phyloP scores from a whole-genome alignment of 345 rosid genomes.

The Adansonia digitata region DNA sequence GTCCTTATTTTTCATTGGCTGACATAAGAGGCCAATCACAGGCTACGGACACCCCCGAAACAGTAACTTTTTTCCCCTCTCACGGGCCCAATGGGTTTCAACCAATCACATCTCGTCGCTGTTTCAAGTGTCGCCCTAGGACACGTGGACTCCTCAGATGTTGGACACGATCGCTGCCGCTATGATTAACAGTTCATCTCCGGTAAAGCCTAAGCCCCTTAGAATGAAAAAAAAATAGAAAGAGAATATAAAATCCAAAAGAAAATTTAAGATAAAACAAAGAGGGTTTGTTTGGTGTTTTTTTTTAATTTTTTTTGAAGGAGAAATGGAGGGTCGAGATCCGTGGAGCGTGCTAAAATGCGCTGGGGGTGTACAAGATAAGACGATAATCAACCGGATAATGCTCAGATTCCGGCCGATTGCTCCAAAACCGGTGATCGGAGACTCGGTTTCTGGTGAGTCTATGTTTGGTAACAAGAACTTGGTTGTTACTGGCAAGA shows the following conservation, averaged over 20 bases:
- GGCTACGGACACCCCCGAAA: neutral
- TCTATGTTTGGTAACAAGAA: neutral
- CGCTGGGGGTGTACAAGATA: neutral
- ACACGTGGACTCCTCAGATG: neutral
- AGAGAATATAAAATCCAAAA: neutral
- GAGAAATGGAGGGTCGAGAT: conserved; percentile 5
- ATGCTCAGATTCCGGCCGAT: conserved; percentile 22
- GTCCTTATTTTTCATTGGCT: neutral
- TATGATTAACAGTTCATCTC: conserved; percentile 17
- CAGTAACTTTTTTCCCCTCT: neutral
- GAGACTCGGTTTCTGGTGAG: neutral
- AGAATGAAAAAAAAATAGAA: neutral
- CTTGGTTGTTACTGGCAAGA: neutral
- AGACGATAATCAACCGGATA: conserved; percentile 10
- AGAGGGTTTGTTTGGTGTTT: neutral
- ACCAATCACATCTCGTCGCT: conserved; percentile 1
- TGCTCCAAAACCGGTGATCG: conserved; percentile 18
- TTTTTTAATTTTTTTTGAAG: neutral
- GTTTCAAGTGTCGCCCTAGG: neutral
- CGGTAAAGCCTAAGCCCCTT: neutral
- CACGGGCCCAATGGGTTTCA: neutral
- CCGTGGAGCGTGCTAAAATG: neutral
- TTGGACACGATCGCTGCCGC: conserved; percentile 1
- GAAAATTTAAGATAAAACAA: neutral
- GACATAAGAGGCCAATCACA: conserved; percentile 1